These are phyloP conservation scores for Diplodia mutila DNA, from an alignment of 2,329 filamentous ascomycete species.

Conservation along the genomic window DNA sequence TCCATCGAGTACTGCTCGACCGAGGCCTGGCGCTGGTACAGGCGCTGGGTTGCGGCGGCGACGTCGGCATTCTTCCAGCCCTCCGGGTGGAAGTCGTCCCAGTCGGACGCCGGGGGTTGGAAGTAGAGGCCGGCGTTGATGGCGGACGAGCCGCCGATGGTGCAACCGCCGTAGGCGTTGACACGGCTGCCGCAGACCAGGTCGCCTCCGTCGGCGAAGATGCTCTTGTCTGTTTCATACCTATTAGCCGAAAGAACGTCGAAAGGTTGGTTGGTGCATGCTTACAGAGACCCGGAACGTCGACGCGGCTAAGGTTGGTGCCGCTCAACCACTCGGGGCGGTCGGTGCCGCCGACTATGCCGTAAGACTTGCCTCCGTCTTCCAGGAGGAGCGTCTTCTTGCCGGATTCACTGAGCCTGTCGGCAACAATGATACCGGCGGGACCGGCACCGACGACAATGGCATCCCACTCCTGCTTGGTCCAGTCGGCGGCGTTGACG, in stretches of 20 bases:
- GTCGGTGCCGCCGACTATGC: slow-evolving; percentile 53
- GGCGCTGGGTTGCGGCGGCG: slow-evolving; percentile 49
- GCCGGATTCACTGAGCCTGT: slow-evolving; percentile 56
- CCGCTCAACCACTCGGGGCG: slow-evolving; percentile 54
- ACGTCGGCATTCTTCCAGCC: slow-evolving; percentile 59
- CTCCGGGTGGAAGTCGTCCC: slow-evolving; percentile 54
- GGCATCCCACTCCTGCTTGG: slow-evolving; percentile 26
- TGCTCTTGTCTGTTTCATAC: slow-evolving; percentile 48
- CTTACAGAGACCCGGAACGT: slow-evolving; percentile 54
- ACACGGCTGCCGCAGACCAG: slow-evolving; percentile 50
- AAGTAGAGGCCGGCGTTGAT: slow-evolving; percentile 61
- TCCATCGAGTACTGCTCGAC: slow-evolving; percentile 52
- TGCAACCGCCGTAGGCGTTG: slow-evolving; percentile 54
- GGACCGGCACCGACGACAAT: slow-evolving; percentile 58
- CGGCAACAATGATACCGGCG: slow-evolving; percentile 58
- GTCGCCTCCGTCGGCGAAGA: slow-evolving; percentile 49
- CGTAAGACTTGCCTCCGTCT: slow-evolving; percentile 56
- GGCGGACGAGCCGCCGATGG: slow-evolving; percentile 56
- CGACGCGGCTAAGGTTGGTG: slow-evolving; percentile 55
- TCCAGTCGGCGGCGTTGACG: slow-evolving; percentile 12
- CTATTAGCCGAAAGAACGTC: not conserved
- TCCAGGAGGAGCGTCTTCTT: slow-evolving; percentile 58
- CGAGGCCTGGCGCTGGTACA: slow-evolving; percentile 51
- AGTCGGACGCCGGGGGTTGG: slow-evolving; percentile 58
- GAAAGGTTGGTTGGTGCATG: not conserved